A percentile compares a stretch with the other conserved stretches of the same genome.
Conservation (phyloP, 2,329 filamentous ascomycete species). For the Sclerotinia glacialis region DNA sequence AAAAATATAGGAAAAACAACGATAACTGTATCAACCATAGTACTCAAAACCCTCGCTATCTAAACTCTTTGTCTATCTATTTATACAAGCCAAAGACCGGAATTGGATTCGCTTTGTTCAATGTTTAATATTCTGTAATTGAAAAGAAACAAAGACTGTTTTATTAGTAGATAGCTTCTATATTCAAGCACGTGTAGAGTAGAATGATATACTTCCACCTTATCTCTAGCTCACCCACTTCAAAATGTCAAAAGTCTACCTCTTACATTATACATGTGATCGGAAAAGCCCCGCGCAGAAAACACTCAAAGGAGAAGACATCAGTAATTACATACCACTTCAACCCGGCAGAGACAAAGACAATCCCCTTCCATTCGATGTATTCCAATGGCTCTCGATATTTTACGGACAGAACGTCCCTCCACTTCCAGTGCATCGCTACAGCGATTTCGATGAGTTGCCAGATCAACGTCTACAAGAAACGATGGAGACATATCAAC, state of each 20-base stretch:
- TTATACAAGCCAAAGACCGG: background rate
- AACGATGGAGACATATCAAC: background rate
- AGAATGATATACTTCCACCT: background rate
- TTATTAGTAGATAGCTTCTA: background rate
- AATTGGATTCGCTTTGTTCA: constrained; percentile 4
- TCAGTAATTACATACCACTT: background rate
- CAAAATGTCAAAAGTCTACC: background rate
- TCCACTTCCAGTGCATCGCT: background rate
- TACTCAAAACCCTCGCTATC: background rate
- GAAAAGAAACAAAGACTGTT: background rate
- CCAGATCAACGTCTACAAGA: background rate
- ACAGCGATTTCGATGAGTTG: background rate
- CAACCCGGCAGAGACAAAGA: background rate
- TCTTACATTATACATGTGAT: background rate
- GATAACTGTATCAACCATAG: too few species aligned
- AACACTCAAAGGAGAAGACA: background rate
- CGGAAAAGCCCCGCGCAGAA: accelerated
- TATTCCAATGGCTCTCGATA: background rate
- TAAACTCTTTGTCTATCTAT: background rate
- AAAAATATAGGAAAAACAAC: too few species aligned
- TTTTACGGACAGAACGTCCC: constrained; percentile 5
- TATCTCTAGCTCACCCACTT: accelerated
- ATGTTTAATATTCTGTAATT: background rate
- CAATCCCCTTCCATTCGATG: background rate
- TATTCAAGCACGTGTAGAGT: background rate